Evolutionary conservation across 495 filamentous ascomycete species (phyloP).

Genomic region (Penicillium daleae): DNA sequence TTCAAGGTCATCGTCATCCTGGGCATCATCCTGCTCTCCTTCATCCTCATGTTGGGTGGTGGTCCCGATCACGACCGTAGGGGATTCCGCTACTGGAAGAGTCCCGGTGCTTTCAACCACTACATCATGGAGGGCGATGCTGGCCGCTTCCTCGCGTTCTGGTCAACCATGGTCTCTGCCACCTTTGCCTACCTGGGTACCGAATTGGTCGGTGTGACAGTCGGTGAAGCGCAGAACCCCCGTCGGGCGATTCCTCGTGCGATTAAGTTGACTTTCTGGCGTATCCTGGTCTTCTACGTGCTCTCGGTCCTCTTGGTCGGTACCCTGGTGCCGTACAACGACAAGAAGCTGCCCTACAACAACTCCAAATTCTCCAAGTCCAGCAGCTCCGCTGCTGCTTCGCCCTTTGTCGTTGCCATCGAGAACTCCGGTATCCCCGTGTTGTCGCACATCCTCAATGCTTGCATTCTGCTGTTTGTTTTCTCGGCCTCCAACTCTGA

Average conservation of each 20-base stretch:
- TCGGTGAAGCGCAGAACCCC: slow-evolving; percentile 76
- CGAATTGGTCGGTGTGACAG: slow-evolving; percentile 75
- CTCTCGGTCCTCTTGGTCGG: slow-evolving; percentile 57
- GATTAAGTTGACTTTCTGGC: slow-evolving; percentile 80
- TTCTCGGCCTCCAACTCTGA: slow-evolving; percentile 77
- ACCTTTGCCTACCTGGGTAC: slow-evolving; percentile 86
- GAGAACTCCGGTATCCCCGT: slow-evolving; percentile 53
- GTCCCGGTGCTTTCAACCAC: slow-evolving; percentile 63
- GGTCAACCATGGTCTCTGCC: slow-evolving; percentile 76
- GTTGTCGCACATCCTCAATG: slow-evolving; percentile 63
- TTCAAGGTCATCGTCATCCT: slow-evolving; percentile 77
- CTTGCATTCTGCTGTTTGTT: slow-evolving; percentile 75
- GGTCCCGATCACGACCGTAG: slow-evolving; percentile 70
- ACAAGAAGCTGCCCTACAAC: slow-evolving; percentile 46
- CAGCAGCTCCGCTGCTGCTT: slow-evolving; percentile 53
- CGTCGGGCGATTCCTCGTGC: slow-evolving; percentile 76
- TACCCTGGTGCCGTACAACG: slow-evolving; percentile 61
- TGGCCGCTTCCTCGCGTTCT: slow-evolving; percentile 72
- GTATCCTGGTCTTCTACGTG: slow-evolving; percentile 82
- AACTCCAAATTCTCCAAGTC: slow-evolving; percentile 46
- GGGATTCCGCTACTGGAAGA: slow-evolving; percentile 80
- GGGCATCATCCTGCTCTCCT: slow-evolving; percentile 66
- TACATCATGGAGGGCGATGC: slow-evolving; percentile 45
- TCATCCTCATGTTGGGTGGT: slow-evolving; percentile 74
- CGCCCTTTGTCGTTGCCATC: slow-evolving; percentile 67